Evolutionary conservation across 2,329 filamentous ascomycete species (phyloP).

Genomic region (Thelonectria rubi): DNA sequence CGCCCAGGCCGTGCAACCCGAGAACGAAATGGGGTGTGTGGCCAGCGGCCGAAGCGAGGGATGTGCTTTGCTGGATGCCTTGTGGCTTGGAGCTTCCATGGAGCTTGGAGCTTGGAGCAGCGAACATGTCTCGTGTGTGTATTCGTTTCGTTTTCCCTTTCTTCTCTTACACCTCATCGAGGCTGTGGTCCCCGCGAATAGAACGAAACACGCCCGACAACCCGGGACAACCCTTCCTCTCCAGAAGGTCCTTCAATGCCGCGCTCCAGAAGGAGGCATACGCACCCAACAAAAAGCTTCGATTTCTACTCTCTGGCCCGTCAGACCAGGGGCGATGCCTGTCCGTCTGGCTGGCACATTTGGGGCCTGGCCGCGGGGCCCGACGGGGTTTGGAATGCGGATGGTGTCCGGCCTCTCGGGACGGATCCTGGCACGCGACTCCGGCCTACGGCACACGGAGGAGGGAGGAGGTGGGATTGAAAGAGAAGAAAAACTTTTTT

Average conservation of each 20-base stretch:
- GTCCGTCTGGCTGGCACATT: slow-evolving; percentile 10
- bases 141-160: not conserved
- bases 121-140: not conserved
- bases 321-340: slow-evolving; percentile 15
- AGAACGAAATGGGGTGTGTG: not conserved
- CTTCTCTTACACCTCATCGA: slow-evolving; percentile 4
- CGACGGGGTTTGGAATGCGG: slow-evolving; percentile 19
- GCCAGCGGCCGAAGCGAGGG: not conserved
- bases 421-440: slow-evolving; percentile 28
- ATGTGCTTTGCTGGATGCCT: slow-evolving; percentile 2
- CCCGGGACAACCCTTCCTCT: not conserved
- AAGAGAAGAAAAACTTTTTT: slow-evolving; percentile 20
- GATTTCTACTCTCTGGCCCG: not conserved
- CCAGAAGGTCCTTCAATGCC: not conserved
- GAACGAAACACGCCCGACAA: slow-evolving; percentile 5
- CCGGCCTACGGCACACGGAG: slow-evolving; percentile 27
- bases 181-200: slow-evolving; percentile 13
- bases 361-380: slow-evolving; percentile 20
- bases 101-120: slow-evolving; percentile 13
- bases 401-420: slow-evolving; percentile 36
- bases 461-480: not conserved
- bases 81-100: slow-evolving; percentile 12
- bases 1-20: slow-evolving; percentile 22
- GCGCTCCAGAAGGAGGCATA: slow-evolving; percentile 5
- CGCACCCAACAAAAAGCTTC: slow-evolving; percentile 8